Conservation (phyloP, 108 stramenopile genomes). For the Nannochloropsis gaditana region DNA sequence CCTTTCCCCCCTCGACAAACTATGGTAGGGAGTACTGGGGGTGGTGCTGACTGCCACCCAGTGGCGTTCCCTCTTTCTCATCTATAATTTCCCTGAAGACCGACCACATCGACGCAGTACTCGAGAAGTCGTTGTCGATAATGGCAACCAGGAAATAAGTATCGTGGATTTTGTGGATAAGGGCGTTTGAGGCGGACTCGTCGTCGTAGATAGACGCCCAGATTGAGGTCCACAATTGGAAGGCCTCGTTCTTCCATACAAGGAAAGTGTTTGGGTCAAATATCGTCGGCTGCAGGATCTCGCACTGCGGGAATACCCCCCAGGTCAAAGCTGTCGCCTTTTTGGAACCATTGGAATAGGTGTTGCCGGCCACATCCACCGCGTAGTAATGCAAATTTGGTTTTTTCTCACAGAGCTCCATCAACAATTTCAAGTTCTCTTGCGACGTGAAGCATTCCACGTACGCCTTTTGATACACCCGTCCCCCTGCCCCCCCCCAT, state of each 20-base stretch:
- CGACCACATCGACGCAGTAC: slow-evolving; percentile 5
- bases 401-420: slow-evolving; percentile 57
- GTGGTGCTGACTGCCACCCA: not conserved
- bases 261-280: slow-evolving; percentile 86
- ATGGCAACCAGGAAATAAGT: slow-evolving; percentile 85
- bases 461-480: slow-evolving; percentile 94
- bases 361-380: slow-evolving; percentile 51
- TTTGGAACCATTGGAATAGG: not conserved
- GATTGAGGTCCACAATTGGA: slow-evolving; percentile 78
- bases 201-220: slow-evolving; percentile 89
- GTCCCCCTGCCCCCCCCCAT: slow-evolving; percentile 87
- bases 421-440: slow-evolving; percentile 58
- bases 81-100: not conserved
- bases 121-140: slow-evolving; percentile 83
- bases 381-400: slow-evolving; percentile 71
- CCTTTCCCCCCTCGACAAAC: not conserved
- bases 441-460: slow-evolving; percentile 89
- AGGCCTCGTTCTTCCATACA: slow-evolving; percentile 77
- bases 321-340: slow-evolving; percentile 69
- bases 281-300: slow-evolving; percentile 94
- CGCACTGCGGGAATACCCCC: slow-evolving; percentile 79
- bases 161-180: slow-evolving; percentile 78
- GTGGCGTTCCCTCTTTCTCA: not conserved
- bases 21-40: not conserved
- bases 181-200: slow-evolving; percentile 66